Percentiles rank a stretch among this genome's conserved stretches.
phyloP scores from a whole-genome alignment of 495 filamentous ascomycete species.

The Aspergillus avenaceus region DNA sequence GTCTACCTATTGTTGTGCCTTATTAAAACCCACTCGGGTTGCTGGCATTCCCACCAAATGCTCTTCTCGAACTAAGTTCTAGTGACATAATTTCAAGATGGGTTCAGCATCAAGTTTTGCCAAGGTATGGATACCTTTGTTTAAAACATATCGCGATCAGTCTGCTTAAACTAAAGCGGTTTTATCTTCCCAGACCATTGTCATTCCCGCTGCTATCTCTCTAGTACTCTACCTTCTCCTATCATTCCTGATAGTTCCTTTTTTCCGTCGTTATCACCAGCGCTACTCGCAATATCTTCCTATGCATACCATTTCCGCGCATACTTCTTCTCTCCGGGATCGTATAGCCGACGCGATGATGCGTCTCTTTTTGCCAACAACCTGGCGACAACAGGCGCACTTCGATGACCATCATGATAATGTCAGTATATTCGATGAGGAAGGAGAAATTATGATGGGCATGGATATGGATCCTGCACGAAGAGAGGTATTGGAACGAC shows the following conservation, averaged over 20 bases:
- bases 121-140: slow-evolving; percentile 23
- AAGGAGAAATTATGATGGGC: slow-evolving; percentile 61
- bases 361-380: slow-evolving; percentile 50
- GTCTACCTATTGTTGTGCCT: no score
- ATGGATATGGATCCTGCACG: slow-evolving; percentile 49
- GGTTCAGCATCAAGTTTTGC: slow-evolving; percentile 28
- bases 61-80: no score
- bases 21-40: no score
- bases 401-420: slow-evolving; percentile 57
- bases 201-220: slow-evolving; percentile 75
- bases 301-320: slow-evolving; percentile 56
- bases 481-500: slow-evolving; percentile 45
- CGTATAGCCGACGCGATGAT: slow-evolving; percentile 54
- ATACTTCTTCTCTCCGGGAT: slow-evolving; percentile 58
- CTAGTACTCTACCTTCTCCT: slow-evolving; percentile 68
- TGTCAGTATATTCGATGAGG: slow-evolving; percentile 61
- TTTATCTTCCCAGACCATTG: slow-evolving; percentile 69
- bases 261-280: slow-evolving; percentile 70
- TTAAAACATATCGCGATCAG: not conserved
- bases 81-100: no score
- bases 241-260: slow-evolving; percentile 66
- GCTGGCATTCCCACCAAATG: no score
- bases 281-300: slow-evolving; percentile 71
- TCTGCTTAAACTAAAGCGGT: no score
- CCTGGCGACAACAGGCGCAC: slow-evolving; percentile 45